These are phyloP conservation scores for Ophiostoma sp. DNA, from an alignment of 2,329 filamentous ascomycete species.

Conservation along the genomic window DNA sequence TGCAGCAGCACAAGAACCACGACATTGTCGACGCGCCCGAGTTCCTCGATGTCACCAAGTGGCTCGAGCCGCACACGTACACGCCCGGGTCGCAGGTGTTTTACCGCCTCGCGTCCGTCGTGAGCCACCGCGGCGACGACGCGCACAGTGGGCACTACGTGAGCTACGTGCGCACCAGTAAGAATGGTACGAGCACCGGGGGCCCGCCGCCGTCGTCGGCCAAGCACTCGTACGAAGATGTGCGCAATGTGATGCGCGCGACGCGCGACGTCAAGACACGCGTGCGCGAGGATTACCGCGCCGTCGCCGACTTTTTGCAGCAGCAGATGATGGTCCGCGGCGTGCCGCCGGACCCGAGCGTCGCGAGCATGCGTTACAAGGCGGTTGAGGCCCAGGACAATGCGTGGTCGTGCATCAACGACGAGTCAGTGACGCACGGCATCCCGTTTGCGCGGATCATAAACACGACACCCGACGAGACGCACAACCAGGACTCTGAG, in stretches of 20 bases:
- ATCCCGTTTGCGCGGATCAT: slow-evolving; percentile 16
- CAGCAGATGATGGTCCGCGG: no score
- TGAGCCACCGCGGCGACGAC: slow-evolving; percentile 20
- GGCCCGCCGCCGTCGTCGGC: neutral
- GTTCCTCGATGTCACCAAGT: slow-evolving; percentile 24
- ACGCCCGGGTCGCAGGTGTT: slow-evolving; percentile 18
- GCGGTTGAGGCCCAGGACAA: neutral
- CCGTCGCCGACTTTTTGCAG: no score
- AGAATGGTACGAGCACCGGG: no score
- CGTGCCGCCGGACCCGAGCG: no score
- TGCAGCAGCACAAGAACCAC: neutral
- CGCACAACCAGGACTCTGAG: neutral
- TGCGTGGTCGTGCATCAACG: slow-evolving; percentile 20
- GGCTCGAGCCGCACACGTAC: slow-evolving; percentile 24
- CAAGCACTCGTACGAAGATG: slow-evolving; percentile 11
- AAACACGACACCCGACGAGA: slow-evolving; percentile 21
- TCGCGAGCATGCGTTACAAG: neutral
- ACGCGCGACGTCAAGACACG: neutral
- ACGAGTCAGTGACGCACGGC: neutral
- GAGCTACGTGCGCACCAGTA: slow-evolving; percentile 19
- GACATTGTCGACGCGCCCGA: slow-evolving; percentile 19
- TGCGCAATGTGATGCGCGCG: slow-evolving; percentile 8
- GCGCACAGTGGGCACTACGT: slow-evolving; percentile 22
- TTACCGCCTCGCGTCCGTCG: slow-evolving; percentile 24
- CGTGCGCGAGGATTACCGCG: neutral